phyloP scores from a whole-genome alignment of 768 basidiomycete genomes.

The Lactifluus piperatus region DNA sequence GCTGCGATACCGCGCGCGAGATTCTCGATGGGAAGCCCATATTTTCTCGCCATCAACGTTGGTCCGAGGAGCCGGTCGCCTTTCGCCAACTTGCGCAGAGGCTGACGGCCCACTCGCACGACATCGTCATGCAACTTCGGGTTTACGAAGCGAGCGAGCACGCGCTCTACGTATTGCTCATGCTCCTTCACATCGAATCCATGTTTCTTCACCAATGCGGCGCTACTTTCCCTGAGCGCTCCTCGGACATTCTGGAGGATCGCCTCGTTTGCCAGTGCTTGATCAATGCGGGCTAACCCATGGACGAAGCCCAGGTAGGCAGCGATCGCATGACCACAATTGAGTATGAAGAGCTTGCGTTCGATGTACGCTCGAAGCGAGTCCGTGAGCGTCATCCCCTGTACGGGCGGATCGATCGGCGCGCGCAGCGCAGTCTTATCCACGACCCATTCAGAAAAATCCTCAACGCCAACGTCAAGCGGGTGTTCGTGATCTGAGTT shows the following conservation, averaged over 20 bases:
- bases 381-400: conserved; percentile 28
- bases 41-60: conserved; percentile 28
- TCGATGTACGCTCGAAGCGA: conserved; percentile 32
- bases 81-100: conserved; percentile 31
- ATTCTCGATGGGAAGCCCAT: conserved; percentile 26
- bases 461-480: conserved; percentile 35
- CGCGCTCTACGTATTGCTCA: conserved; percentile 28
- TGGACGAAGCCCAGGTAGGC: conserved; percentile 33
- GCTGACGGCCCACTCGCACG: conserved; percentile 31
- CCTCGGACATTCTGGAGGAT: conserved; percentile 25
- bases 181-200: conserved; percentile 23
- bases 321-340: conserved; percentile 33
- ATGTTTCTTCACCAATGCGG: conserved; percentile 29
- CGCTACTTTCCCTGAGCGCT: conserved; percentile 32
- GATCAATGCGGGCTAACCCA: conserved; percentile 27
- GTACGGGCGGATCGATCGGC: conserved; percentile 23
- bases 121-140: conserved; percentile 31
- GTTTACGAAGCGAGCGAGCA: conserved; percentile 29
- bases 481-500: conserved; percentile 14
- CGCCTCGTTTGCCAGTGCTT: conserved; percentile 27
- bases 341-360: conserved; percentile 37
- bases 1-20: conserved; percentile 31
- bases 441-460: conserved; percentile 35
- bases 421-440: conserved; percentile 27
- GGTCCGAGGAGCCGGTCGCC: conserved; percentile 33